phyloP scores from a whole-genome alignment of 2,329 filamentous ascomycete genomes.

The Exophiala sideris region DNA sequence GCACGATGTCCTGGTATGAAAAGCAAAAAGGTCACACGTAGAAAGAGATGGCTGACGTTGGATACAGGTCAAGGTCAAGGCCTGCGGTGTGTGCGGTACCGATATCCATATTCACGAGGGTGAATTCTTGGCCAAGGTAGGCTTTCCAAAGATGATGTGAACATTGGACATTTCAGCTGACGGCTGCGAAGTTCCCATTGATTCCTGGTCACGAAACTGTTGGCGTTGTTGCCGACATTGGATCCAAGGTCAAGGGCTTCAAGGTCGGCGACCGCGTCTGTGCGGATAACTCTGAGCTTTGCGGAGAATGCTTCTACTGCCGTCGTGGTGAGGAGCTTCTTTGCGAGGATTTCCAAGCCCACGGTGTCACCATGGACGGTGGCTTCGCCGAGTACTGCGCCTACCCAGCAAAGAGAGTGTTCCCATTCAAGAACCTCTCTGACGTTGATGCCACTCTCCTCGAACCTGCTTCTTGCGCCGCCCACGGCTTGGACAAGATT shows the following conservation, averaged over 20 bases:
- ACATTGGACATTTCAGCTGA: slow-evolving; percentile 13
- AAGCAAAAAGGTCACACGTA: neutral
- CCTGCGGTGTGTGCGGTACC: slow-evolving; percentile 61
- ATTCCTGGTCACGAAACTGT: slow-evolving; percentile 67
- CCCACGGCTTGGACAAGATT: slow-evolving; percentile 53
- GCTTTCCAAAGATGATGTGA: slow-evolving; percentile 17
- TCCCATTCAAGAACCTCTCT: slow-evolving; percentile 63
- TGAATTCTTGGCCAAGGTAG: slow-evolving; percentile 59
- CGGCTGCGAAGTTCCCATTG: slow-evolving; percentile 54
- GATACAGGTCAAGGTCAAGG: slow-evolving; percentile 61
- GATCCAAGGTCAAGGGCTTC: slow-evolving; percentile 59
- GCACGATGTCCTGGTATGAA: slow-evolving; percentile 54
- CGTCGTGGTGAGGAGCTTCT: slow-evolving; percentile 64
- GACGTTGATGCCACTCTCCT: slow-evolving; percentile 68
- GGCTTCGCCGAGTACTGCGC: slow-evolving; percentile 69
- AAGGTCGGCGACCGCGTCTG: slow-evolving; percentile 62
- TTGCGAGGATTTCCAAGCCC: slow-evolving; percentile 66
- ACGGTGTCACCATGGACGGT: slow-evolving; percentile 59
- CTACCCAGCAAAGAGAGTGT: slow-evolving; percentile 52
- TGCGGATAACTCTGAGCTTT: slow-evolving; percentile 57
- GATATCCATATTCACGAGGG: slow-evolving; percentile 59
- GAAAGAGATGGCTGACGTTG: slow-evolving; percentile 26
- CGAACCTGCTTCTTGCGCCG: slow-evolving; percentile 69
- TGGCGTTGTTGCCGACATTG: slow-evolving; percentile 59
- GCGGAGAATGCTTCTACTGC: slow-evolving; percentile 71